Conservation (phyloP, 2,329 filamentous ascomycete species). For the Epichloe baconii region DNA sequence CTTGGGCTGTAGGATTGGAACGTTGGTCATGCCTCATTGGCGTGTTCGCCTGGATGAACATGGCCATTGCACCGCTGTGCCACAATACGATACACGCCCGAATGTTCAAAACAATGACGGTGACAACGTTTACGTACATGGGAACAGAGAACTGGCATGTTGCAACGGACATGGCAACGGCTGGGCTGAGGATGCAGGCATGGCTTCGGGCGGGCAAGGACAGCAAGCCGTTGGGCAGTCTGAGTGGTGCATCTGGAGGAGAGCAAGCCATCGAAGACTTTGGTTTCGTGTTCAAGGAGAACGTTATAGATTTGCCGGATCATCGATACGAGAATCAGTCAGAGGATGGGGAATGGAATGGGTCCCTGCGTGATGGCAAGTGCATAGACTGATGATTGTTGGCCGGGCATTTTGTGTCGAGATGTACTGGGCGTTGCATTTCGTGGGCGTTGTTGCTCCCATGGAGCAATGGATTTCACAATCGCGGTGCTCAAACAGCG, state of each 20-base stretch:
- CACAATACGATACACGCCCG: constrained; percentile 26
- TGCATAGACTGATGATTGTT: neutral
- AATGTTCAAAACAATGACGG: constrained; percentile 33
- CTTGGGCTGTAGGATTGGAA: constrained; percentile 33
- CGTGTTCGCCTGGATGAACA: constrained; percentile 34
- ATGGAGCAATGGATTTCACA: no score
- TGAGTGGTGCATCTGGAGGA: constrained; percentile 11
- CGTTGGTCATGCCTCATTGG: constrained; percentile 34
- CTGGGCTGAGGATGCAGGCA: constrained; percentile 25
- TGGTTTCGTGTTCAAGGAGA: constrained; percentile 15
- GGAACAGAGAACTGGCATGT: constrained; percentile 37
- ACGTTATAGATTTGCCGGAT: constrained; percentile 11
- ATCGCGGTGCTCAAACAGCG: no score
- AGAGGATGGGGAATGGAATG: constrained; percentile 3
- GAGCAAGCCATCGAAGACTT: constrained; percentile 14
- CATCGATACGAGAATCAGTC: constrained; percentile 2
- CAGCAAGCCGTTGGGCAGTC: neutral
- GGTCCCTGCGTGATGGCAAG: neutral
- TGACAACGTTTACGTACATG: constrained; percentile 30
- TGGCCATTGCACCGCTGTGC: constrained; percentile 28
- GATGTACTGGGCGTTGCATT: no score
- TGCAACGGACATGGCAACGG: constrained; percentile 22
- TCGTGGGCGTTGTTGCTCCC: no score
- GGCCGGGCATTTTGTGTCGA: no score
- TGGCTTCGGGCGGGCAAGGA: constrained; percentile 24